Evolutionary conservation across 805 yeast species (phyloP).

Genomic region (Yamadazyma endophytica): DNA sequence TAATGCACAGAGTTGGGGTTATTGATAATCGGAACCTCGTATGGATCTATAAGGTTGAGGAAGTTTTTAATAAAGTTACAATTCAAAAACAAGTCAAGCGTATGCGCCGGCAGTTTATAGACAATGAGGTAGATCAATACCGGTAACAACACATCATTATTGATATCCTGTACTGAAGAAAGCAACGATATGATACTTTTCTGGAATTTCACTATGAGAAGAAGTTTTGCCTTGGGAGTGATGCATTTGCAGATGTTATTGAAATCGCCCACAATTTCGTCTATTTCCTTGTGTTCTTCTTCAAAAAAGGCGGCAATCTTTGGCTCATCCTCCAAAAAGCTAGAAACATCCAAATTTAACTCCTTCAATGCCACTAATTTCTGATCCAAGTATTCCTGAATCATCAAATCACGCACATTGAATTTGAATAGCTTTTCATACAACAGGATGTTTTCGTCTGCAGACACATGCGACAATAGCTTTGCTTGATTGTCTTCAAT

Average conservation of each 20-base stretch:
- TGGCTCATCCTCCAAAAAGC: slow-evolving; percentile 27
- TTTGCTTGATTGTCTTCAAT: slow-evolving; percentile 30
- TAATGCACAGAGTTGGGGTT: slow-evolving; percentile 4
- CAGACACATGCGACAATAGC: slow-evolving; percentile 21
- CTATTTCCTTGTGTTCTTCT: not conserved
- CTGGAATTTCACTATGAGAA: slow-evolving; percentile 26
- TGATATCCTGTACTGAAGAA: slow-evolving; percentile 20
- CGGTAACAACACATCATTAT: slow-evolving; percentile 39
- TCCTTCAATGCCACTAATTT: slow-evolving; percentile 24
- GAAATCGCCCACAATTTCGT: slow-evolving; percentile 15
- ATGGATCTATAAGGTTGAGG: slow-evolving; percentile 28
- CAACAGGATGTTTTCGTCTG: slow-evolving; percentile 24
- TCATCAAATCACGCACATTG: slow-evolving; percentile 33
- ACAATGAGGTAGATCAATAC: slow-evolving; percentile 33
- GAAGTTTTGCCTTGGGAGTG: slow-evolving; percentile 33
- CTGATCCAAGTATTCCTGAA: slow-evolving; percentile 32
- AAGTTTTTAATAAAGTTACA: slow-evolving; percentile 35
- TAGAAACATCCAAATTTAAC: slow-evolving; percentile 22
- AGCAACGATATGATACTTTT: slow-evolving; percentile 19
- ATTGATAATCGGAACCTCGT: slow-evolving; percentile 12
- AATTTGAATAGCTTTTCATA: slow-evolving; percentile 38
- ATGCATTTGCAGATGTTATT: slow-evolving; percentile 13
- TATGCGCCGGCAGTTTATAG: slow-evolving; percentile 18
- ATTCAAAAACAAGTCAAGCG: slow-evolving; percentile 28
- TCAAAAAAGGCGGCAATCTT: slow-evolving; percentile 4